Evolutionary conservation across 768 basidiomycete genomes (phyloP).

Genomic region (Trametes punicea): DNA sequence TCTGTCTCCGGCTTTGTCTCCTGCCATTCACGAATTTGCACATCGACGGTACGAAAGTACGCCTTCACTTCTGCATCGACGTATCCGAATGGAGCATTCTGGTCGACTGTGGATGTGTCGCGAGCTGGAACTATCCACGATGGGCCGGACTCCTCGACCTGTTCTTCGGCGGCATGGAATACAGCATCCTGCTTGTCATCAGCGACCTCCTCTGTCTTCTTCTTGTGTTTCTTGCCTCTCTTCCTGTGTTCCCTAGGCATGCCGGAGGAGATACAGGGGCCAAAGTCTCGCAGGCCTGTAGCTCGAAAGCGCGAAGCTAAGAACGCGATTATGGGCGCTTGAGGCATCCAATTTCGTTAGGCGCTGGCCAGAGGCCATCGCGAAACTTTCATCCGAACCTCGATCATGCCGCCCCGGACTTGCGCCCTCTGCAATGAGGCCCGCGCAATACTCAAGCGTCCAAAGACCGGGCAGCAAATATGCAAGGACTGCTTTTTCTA

Average conservation of each 20-base stretch:
- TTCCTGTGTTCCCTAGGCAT: constrained; percentile 80
- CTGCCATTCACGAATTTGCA: constrained; percentile 87
- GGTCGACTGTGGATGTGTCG: constrained; percentile 38
- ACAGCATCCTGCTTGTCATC: constrained; percentile 23
- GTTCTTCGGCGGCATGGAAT: constrained; percentile 15
- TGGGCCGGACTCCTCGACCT: constrained; percentile 41
- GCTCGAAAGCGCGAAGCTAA: background rate
- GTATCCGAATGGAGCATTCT: constrained; percentile 84
- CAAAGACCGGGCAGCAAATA: constrained; percentile 96
- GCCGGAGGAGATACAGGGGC: background rate
- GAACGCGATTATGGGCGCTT: constrained; percentile 2
- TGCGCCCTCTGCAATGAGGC: constrained; percentile 76
- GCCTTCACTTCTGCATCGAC: constrained; percentile 89
- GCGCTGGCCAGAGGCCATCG: background rate
- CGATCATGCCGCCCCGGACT: constrained; percentile 69
- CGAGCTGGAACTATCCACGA: constrained; percentile 65
- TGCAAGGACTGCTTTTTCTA: constrained; percentile 96
- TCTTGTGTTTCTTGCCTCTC: constrained; percentile 74
- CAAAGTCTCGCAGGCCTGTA: too few relatives aligned
- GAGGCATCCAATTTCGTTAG: constrained; percentile 3
- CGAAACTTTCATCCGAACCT: constrained; percentile 16
- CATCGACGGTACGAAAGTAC: constrained; percentile 87
- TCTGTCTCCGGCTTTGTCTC: constrained; percentile 46
- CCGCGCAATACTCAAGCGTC: constrained; percentile 86
- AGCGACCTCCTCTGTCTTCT: constrained; percentile 34